Conservation (phyloP, 2,329 filamentous ascomycete species). For the Fusarium metavorans region DNA sequence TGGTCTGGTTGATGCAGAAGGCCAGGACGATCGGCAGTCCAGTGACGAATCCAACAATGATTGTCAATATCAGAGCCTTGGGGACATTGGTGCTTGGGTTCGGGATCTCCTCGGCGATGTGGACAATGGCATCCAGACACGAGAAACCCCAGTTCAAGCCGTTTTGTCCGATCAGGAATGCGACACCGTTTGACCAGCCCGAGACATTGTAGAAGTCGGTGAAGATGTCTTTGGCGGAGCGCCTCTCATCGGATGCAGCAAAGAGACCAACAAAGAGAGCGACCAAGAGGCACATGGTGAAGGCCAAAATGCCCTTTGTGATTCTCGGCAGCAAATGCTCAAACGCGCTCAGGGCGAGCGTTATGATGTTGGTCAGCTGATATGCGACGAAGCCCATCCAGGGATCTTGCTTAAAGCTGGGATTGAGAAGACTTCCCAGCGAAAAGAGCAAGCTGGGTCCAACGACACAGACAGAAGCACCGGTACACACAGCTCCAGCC, state of each 20-base stretch:
- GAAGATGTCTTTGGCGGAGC: neutral
- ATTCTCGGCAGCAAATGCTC: neutral
- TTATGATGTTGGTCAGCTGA: neutral
- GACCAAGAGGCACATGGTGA: neutral
- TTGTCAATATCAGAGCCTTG: neutral
- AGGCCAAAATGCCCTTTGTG: neutral
- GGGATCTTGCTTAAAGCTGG: neutral
- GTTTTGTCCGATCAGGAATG: neutral
- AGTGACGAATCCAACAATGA: neutral
- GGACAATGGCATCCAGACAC: neutral
- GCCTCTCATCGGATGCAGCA: neutral
- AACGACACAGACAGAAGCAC: neutral
- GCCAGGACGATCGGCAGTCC: neutral
- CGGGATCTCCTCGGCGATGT: neutral
- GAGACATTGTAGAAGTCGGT: neutral
- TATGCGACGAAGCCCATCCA: neutral
- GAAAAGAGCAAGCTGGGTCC: neutral
- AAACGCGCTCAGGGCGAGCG: neutral
- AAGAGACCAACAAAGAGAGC: neutral
- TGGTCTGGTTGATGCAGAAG: neutral
- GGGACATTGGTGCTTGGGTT: neutral
- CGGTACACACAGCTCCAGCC: neutral
- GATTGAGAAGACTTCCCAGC: neutral
- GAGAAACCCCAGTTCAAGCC: neutral
- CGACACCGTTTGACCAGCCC: neutral